Conservation (phyloP, 176 grass and related monocot species). For the Rhipidocladum racemiflorum region DNA sequence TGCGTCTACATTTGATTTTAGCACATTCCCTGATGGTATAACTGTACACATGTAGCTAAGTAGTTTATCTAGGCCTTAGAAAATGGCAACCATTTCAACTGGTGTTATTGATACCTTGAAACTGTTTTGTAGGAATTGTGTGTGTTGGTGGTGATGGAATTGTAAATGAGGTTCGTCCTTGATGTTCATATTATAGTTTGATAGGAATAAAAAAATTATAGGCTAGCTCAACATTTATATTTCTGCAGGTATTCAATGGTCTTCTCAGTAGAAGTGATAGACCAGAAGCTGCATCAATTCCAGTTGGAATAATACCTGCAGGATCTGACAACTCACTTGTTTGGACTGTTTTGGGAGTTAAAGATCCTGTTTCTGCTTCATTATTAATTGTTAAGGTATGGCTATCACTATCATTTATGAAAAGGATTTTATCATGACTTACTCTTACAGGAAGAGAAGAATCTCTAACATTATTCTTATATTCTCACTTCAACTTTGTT, state of each 20-base stretch:
- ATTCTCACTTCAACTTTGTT: not conserved
- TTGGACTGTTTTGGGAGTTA: constrained; percentile 93
- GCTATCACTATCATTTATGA: not conserved
- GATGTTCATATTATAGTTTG: constrained; percentile 1
- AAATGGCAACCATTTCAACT: constrained; percentile 5
- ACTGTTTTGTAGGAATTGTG: constrained; percentile 70
- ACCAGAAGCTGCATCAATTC: constrained; percentile 87
- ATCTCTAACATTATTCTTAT: constrained; percentile 6
- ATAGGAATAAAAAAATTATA: constrained; percentile 19
- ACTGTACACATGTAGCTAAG: constrained; percentile 18
- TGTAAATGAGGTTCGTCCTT: constrained; percentile 86
- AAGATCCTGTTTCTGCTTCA: constrained; percentile 94
- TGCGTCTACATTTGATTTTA: constrained; percentile 77
- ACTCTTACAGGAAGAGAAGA: not conserved
- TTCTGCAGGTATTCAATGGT: constrained; percentile 82
- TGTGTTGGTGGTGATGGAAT: constrained; percentile 97
- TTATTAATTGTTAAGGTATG: constrained; percentile 90
- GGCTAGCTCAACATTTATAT: constrained; percentile 24
- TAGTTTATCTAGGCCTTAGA: constrained; percentile 23
- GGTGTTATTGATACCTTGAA: constrained; percentile 3
- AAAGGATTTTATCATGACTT: not conserved
- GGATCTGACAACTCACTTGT: constrained; percentile 98
- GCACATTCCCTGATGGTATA: constrained; percentile 81
- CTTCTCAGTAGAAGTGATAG: constrained; percentile 87
- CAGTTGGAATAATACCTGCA: constrained; percentile 97